Evolutionary conservation across 2,329 filamentous ascomycete species (phyloP), one percentile per base, ranked within the genome.

Genomic region (Apiospora sp.): DNA sequence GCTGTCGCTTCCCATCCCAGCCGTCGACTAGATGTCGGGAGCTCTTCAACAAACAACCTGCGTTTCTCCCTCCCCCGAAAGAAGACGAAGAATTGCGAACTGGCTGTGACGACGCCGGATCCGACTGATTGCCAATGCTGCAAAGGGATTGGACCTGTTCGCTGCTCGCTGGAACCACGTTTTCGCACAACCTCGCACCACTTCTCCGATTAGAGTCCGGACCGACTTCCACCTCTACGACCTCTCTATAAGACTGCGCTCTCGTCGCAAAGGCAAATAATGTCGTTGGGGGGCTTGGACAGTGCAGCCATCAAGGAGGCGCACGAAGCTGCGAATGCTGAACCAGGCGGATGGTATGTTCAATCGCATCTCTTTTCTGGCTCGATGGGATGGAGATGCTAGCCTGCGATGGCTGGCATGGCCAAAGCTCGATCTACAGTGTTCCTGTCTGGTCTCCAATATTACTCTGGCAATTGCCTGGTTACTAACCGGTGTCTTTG

Each of bases 281-380:
- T 98, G 96, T 98, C 96, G 87, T 88, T 98, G 84, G 98, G 98
- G 91, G 96, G 96, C 76, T 88, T 98, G 84, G 95, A 98, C 86
- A 89, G 91, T 85, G 86, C 89, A 78, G 89, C 91, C 81, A 89
- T 99, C 84, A 90, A 92, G 84, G 94, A 97, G 85, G 95, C 95
- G 79, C 92, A 97, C 84, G 93, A 95, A 81, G 87, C 90, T 78
- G 93, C 94, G 72, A 87, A 92, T 78, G 89, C 90, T 73, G 96
- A 98, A 84, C 91, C 94, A 73, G 95, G 95, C 86, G 95, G 95
- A 92, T 99, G 96, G 96, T 98, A 89, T 84, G 93, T 72, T 61
- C 67, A 68, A 74, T 73, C 72, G 68, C 43, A 72, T 70, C 61
- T 70, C 51, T 48, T 43, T 37, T 49, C 24, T 46, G 67, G 24